Conservation (phyloP, 345 rosid species). For the Camelina neglecta region DNA sequence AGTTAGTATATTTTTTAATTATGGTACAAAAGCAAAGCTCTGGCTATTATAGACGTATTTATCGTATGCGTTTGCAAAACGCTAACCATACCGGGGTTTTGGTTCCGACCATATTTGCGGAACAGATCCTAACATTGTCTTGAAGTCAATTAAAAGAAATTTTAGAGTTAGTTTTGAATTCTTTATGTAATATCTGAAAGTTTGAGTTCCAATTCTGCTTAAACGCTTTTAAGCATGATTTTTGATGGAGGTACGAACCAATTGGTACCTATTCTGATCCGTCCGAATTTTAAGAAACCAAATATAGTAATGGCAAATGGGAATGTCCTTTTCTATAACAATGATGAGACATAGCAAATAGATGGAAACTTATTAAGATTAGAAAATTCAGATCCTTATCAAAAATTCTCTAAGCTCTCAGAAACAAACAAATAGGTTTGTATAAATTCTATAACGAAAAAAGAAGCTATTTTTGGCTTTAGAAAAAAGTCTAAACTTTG, state of each 20-base stretch:
- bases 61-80: constrained; percentile 15
- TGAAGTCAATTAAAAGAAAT: neutral
- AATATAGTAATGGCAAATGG: neutral
- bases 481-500: constrained; percentile 18
- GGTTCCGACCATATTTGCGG: constrained; percentile 30
- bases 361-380: neutral
- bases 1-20: constrained; percentile 25
- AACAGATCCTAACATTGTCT: constrained; percentile 27
- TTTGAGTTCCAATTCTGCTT: neutral
- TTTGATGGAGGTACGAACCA: neutral
- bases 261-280: neutral
- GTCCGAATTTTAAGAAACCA: constrained; percentile 8
- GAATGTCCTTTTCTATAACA: constrained; percentile 1
- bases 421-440: neutral
- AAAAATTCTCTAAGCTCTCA: constrained; percentile 2
- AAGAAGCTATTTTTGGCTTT: constrained; percentile 30
- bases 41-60: constrained; percentile 15
- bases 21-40: constrained; percentile 24
- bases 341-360: neutral
- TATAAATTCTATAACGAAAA: neutral
- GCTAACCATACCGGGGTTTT: constrained; percentile 26
- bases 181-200: neutral
- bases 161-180: neutral
- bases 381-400: constrained; percentile 15
- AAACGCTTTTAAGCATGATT: neutral